These are phyloP conservation scores for Sporisorium graminicola DNA, from an alignment of 1,284 basidiomycete genomes.

Conservation along the genomic window DNA sequence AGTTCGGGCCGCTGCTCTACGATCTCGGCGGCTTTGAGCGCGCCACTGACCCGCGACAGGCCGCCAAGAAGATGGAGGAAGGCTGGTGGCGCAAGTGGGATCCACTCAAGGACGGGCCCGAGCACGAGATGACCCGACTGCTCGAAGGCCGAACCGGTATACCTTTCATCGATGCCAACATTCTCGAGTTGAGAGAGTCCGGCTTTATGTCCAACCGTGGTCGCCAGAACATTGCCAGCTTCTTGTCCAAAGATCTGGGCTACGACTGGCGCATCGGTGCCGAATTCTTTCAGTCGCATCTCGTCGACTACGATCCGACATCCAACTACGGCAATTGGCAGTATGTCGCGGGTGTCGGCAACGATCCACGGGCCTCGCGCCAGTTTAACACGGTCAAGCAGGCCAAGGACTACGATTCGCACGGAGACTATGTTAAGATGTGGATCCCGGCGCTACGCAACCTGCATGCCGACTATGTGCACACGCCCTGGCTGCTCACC, in stretches of 20 bases:
- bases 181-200: conserved; percentile 73
- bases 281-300: conserved; percentile 73
- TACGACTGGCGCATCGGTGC: conserved; percentile 75
- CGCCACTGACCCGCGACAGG: conserved; percentile 71
- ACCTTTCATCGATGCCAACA: conserved; percentile 75
- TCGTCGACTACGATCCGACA: conserved; percentile 65
- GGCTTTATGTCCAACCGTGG: conserved; percentile 71
- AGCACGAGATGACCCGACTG: conserved; percentile 70
- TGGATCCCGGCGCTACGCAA: conserved; percentile 73
- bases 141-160: conserved; percentile 74
- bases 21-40: conserved; percentile 72
- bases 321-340: conserved; percentile 67
- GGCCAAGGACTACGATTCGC: conserved; percentile 73
- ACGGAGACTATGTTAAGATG: conserved; percentile 72
- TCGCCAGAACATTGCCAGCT: conserved; percentile 75
- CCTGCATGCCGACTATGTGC: conserved; percentile 68
- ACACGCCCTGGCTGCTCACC: conserved; percentile 61
- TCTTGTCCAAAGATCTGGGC: conserved; percentile 72
- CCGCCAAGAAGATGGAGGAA: conserved; percentile 69
- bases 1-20: conserved; percentile 71
- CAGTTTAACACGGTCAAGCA: conserved; percentile 76
- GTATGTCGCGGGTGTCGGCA: conserved; percentile 74
- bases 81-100: conserved; percentile 64
- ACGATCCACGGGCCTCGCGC: conserved; percentile 73
- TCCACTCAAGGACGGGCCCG: conserved; percentile 45